These are phyloP conservation scores for Patellifolia procumbens DNA, from an alignment of 179 eudicot species.

Conservation along the genomic window DNA sequence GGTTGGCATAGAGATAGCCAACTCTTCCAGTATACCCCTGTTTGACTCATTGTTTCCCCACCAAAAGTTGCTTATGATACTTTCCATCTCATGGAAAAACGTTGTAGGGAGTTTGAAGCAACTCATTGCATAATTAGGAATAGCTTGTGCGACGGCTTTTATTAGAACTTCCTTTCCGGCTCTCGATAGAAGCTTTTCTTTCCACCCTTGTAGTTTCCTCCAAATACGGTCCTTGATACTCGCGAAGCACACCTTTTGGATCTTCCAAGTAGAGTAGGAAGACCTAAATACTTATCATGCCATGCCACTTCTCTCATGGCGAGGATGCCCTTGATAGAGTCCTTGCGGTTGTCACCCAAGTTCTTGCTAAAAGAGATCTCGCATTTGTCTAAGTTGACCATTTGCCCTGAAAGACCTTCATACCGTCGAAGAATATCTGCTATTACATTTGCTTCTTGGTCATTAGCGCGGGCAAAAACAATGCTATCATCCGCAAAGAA, in stretches of 20 bases:
- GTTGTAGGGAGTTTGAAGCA: not conserved
- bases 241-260: not conserved
- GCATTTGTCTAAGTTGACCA: not conserved
- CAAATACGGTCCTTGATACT: not conserved
- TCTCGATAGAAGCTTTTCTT: not conserved
- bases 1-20: not conserved
- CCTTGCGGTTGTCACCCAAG: not conserved
- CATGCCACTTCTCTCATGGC: not conserved
- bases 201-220: slow-evolving; percentile 5
- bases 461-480: not conserved
- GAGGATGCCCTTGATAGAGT: not conserved
- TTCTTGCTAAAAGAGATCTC: not conserved
- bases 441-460: not conserved
- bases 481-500: not conserved
- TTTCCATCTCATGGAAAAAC: not conserved
- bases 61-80: not conserved
- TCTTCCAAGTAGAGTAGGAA: not conserved
- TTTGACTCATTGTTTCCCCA: not conserved
- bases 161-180: not conserved
- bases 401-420: not conserved
- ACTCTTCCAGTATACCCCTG: not conserved
- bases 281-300: not conserved
- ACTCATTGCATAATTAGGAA: not conserved
- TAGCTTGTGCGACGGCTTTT: not conserved
- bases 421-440: too few relatives aligned